Evolutionary conservation across 441 rosid genomes (phyloP), one percentile per base, ranked within the genome.

Genomic region (Gossypium davidsonii): DNA sequence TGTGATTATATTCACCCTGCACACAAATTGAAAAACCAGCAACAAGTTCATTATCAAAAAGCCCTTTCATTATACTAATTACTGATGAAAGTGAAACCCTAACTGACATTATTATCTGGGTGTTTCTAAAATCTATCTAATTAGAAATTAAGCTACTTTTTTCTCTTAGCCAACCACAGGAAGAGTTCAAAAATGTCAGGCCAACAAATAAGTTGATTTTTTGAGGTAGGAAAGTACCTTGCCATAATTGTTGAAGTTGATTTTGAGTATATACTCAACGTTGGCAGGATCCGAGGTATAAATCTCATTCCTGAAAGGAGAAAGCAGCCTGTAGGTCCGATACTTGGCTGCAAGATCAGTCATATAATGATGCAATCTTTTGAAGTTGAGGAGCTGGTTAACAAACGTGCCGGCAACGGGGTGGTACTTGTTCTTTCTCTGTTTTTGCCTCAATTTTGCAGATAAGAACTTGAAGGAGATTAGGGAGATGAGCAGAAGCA

Each of bases 211-310:
- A 17, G 18, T 21, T 1, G 31, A 65, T 17, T 46, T 66, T 23
- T 20, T 7, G 8, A 49, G 42, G 44, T 8, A 2, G 17, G 37
- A 25, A 26, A 58, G 2, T 77, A 83, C 91, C 91, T 89, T 89
- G 79, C 83, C 91, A 34, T 80, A 89, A 15, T 89, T 89, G 3
- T 67, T 63, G 73, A 87, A 89, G 75, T 89, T 89, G 15, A 87
- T 85, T 82, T 87, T 89, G 73, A 89, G 93, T 6, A 85, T 85
- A 70, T 81, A 80, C 79, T 89, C 93, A 51, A 89, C 91, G 34
- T 87, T 87, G 6, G 71, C 74, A 0, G 93, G 91, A 21, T 89
- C 89, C 6, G 87, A 62, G 56, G 87, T 85, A 74, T 87, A 89
- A 44, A 89, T 26, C 81, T 89, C 91, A 52, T 83, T 78, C 21